Evolutionary conservation across 768 basidiomycete genomes (phyloP), one percentile per base, ranked within the genome.

Genomic region (Sistotremastrum suecicum): DNA sequence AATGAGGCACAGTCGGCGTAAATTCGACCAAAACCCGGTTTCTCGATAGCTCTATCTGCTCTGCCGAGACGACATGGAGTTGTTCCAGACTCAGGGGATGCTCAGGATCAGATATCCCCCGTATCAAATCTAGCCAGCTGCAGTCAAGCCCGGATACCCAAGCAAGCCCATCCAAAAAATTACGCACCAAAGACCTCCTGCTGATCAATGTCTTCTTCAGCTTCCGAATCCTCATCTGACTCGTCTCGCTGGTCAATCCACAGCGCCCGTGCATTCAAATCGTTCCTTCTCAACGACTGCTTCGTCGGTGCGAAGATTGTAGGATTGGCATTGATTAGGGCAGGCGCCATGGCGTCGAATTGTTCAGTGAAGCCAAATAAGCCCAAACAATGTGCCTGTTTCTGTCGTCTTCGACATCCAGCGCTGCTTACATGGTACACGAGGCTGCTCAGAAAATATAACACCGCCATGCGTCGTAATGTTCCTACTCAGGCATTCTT

Each of bases 1-100:
- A 98, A 57, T 97, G 92, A 7, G 95, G 94, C 10, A 95, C 88
- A 0, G 95, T 98, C 3, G 95, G 94, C 4, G 95, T 98, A 57
- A 98, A 92, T 58, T 94, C 90, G 51, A 99, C 81, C 34, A 74
- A 67, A 43, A 99, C 69, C 44, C 72, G 71, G 51, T 90, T 54
- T 7, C 60, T 62, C 4, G 63, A 58, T 36, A 83, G 64, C 8
- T 66, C 63, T 48, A 97, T 80, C 56, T 98, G 92, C 7, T 87
- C 79, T 5, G 80, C 76, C 41, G 89, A 94, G 37, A 99, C 92
- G 35, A 99, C 95, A 28, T 86, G 80, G 6, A 99, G 80, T 58
- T 97, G 89, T 58, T 99, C 95, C 40, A 99, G 72, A 11, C 82
- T 84, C 51, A 77, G 68, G 4, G 90, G 87, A 61, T 99, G 91